Base-by-base conservation (phyloP, 805 yeast species). In the Citeromyces nyonsensis region DNA sequence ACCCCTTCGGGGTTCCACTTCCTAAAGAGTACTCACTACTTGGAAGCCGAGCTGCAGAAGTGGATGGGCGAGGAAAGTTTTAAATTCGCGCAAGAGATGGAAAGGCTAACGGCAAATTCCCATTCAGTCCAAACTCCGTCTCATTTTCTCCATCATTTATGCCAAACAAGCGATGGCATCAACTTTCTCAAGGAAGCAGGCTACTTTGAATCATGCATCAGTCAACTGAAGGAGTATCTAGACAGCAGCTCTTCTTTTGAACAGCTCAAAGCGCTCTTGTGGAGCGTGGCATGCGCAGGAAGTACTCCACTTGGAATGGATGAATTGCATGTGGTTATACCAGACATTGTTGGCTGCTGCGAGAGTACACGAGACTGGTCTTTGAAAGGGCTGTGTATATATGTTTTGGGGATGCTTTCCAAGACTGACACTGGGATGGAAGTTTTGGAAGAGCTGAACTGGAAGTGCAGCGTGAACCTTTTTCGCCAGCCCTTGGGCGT, bases 231-330 rank as follows among this genome's bases (percentile, higher is more conserved):
- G 5, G 52, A 54, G 12, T 37, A 59, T 12, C 24, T 57, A 6
- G 64, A 63, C 18, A 18, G 18, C 18, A 10, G 11, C 18, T 11
- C 15, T 10, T 6, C n/a, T 7, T 27, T 11, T 10, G 18, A 15
- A 27, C 15, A 15, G 38, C 50, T 88, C 15, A 83, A 82, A 45
- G 81, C 86, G 8, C 69, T 78, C 24, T 44, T 88, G 25, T 88
- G 96, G 96, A 75, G 93, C 2, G 61, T 83, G 24, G 96, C 95
- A 0, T 74, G 76, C 43, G 72, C 86, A 22, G 86, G 86, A 2
- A 69, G 85, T 1, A 69, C 84, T 1, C 66, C 66, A 7, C 55
- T 64, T 33, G 96, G 96, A 0, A 72, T 79, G 11, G 57, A 63
- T 11, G 54, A 76, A 28, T 43, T 74, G 25, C 82, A 73, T 13